Conservation (phyloP, 257 asterid genomes). For the Eustoma russellianum region DNA sequence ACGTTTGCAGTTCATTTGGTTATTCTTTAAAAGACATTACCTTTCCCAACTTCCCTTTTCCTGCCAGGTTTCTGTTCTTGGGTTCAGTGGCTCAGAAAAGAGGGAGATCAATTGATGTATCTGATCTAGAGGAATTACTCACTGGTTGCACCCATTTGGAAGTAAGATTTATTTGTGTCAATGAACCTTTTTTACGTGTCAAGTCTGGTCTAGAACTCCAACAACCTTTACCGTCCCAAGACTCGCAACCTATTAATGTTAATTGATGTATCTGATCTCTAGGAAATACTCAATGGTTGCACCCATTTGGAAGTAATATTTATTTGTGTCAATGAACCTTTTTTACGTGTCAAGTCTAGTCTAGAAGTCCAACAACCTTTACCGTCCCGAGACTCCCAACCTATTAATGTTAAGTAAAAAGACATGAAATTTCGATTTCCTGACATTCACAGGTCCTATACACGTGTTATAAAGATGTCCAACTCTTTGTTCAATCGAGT, state of each 20-base stretch:
- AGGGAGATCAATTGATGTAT: slow-evolving; percentile 69
- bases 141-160: slow-evolving; percentile 86
- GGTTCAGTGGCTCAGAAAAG: slow-evolving; percentile 84
- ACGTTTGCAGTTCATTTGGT: slow-evolving; percentile 1
- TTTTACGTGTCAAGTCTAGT: not conserved
- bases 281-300: slow-evolving; percentile 88
- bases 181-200: not conserved
- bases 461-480: too few species aligned
- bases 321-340: slow-evolving; percentile 7
- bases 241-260: too few species aligned
- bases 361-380: not conserved
- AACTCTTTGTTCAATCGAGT: too few species aligned
- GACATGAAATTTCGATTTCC: too few species aligned
- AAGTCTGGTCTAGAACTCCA: not conserved
- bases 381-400: too few species aligned
- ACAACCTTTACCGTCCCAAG: not conserved
- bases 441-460: too few species aligned
- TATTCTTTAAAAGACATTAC: slow-evolving; percentile 18
- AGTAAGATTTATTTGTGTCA: slow-evolving; percentile 49
- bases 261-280: slow-evolving; percentile 70
- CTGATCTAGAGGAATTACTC: slow-evolving; percentile 85
- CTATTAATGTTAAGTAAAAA: too few species aligned
- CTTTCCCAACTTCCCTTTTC: slow-evolving; percentile 11
- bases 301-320: slow-evolving; percentile 87
- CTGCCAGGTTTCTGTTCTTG: slow-evolving; percentile 78